Conservation (phyloP, 306 rosid genomes). For the Citrullus amarus region DNA sequence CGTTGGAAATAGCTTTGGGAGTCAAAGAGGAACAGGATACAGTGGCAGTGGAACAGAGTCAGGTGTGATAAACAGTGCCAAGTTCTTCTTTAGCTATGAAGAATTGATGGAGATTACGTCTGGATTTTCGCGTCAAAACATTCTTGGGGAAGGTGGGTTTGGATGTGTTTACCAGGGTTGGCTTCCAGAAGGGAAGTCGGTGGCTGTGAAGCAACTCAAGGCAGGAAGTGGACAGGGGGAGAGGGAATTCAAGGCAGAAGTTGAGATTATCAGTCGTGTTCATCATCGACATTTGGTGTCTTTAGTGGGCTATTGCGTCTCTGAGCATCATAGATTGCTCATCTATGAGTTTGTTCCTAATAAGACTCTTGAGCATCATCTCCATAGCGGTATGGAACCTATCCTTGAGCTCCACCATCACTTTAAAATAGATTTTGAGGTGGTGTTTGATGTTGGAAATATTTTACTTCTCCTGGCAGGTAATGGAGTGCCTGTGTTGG, state of each 20-base stretch:
- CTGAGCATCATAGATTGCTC: constrained; percentile 58
- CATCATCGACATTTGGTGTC: constrained; percentile 90
- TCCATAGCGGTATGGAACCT: constrained; percentile 46
- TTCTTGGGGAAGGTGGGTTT: constrained; percentile 87
- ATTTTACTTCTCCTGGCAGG: constrained; percentile 25
- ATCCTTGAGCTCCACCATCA: not conserved
- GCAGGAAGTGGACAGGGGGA: constrained; percentile 95
- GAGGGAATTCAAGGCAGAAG: constrained; percentile 83
- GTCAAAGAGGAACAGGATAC: constrained; percentile 21
- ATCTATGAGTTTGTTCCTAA: constrained; percentile 88
- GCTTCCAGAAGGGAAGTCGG: constrained; percentile 53
- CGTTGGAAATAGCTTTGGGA: constrained; percentile 17
- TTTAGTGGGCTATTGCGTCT: constrained; percentile 70
- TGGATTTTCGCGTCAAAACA: constrained; percentile 50
- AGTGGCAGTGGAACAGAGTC: constrained; percentile 28
- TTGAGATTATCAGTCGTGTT: constrained; percentile 72
- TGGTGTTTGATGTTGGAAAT: not conserved
- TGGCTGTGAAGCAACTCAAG: constrained; percentile 76
- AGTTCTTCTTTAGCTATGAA: constrained; percentile 49
- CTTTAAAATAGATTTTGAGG: not conserved
- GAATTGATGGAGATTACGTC: constrained; percentile 48
- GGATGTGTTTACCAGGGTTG: constrained; percentile 75
- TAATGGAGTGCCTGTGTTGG: constrained; percentile 47
- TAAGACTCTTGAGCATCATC: constrained; percentile 71
- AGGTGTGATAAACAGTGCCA: constrained; percentile 17